Evolutionary conservation across 2,329 filamentous ascomycete species (phyloP).

Genomic region (Botrytis byssoidea): DNA sequence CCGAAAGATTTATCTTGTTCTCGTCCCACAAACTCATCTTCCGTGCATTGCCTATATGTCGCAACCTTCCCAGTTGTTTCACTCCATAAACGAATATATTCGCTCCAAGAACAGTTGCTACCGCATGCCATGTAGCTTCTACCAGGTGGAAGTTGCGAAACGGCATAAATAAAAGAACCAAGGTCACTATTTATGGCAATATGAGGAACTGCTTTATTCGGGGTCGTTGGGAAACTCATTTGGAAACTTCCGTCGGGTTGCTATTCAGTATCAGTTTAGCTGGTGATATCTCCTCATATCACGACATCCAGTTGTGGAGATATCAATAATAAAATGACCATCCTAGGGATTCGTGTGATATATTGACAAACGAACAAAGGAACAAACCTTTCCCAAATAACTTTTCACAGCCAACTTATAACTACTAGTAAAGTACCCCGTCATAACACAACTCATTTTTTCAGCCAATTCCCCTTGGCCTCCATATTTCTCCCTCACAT

Average conservation of each 20-base stretch:
- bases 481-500: constrained; percentile 44
- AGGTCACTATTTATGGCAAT: constrained; percentile 48
- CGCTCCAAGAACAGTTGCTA: constrained; percentile 24
- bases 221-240: constrained; percentile 48
- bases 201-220: constrained; percentile 40
- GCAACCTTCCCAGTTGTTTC: constrained; percentile 23
- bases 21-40: constrained; percentile 37
- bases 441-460: constrained; percentile 48
- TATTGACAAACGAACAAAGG: not conserved
- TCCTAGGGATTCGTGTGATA: not conserved
- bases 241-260: constrained; percentile 45
- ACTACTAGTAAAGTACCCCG: constrained; percentile 43
- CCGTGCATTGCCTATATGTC: constrained; percentile 25
- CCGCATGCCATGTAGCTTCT: constrained; percentile 29
- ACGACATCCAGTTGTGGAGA: not conserved
- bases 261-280: constrained; percentile 30
- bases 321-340: not conserved
- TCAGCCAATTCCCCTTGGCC: constrained; percentile 40
- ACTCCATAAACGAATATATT: constrained; percentile 29
- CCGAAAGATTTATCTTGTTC: constrained; percentile 30
- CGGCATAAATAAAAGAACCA: constrained; percentile 37
- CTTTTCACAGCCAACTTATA: constrained; percentile 47
- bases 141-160: constrained; percentile 32
- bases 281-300: not conserved
- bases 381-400: constrained; percentile 48